phyloP scores from a whole-genome alignment of 2,329 filamentous ascomycete species.

The Aspergillus brunneoviolaceus region DNA sequence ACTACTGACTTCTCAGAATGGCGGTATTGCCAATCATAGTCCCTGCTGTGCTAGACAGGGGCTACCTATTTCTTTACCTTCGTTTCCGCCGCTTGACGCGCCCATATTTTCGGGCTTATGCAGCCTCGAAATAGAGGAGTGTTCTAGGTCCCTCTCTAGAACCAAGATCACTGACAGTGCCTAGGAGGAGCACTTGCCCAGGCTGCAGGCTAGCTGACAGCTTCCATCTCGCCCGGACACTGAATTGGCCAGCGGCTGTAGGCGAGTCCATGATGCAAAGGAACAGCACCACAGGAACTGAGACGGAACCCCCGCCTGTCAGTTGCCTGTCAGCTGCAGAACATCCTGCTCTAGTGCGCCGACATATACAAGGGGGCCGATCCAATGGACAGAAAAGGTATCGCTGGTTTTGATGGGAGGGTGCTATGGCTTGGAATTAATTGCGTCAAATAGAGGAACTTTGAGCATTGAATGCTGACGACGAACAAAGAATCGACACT shows the following conservation, averaged over 20 bases:
- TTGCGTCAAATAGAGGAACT: neutral
- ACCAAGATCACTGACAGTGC: neutral
- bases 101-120: neutral
- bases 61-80: neutral
- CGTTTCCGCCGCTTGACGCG: neutral
- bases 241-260: neutral
- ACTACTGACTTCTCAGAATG: too few relatives aligned
- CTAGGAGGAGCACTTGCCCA: neutral
- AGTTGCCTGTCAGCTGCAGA: constrained; percentile 4
- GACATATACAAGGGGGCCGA: neutral
- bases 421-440: neutral
- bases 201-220: neutral
- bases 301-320: constrained; percentile 2
- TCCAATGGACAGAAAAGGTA: neutral
- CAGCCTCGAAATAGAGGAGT: neutral
- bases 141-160: neutral
- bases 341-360: neutral
- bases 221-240: neutral
- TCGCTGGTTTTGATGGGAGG: neutral
- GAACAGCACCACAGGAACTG: neutral
- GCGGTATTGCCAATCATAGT: neutral
- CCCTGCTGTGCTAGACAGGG: neutral
- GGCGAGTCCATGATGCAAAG: neutral
- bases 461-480: neutral
- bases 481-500: neutral